phyloP scores from a whole-genome alignment of 371 early-diverging fungal genomes.

The Lichtheimia ramosa region DNA sequence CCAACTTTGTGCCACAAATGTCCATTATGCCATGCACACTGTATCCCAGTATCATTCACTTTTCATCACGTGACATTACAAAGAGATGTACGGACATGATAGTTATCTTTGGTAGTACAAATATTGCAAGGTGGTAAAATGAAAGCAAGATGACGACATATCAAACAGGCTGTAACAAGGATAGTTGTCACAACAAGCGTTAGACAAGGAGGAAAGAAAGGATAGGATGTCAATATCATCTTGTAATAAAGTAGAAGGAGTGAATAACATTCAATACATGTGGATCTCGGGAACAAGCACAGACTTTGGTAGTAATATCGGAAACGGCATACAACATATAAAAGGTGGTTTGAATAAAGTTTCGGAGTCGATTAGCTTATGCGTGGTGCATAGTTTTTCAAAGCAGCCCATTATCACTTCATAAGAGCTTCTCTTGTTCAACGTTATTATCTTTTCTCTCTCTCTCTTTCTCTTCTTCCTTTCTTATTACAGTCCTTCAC shows the following conservation, averaged over 20 bases:
- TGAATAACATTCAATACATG: neutral
- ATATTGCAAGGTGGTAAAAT: neutral
- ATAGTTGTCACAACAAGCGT: neutral
- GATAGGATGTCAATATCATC: neutral
- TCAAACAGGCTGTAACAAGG: neutral
- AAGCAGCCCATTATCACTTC: no score
- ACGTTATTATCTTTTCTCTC: neutral
- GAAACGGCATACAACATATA: neutral
- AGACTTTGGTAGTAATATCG: neutral
- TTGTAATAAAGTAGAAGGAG: neutral
- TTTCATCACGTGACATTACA: neutral
- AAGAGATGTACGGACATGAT: neutral
- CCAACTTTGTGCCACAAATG: no score
- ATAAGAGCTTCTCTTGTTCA: neutral
- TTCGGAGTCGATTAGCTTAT: no score
- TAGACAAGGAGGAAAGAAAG: neutral
- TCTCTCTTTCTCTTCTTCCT: neutral
- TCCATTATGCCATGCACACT: no score
- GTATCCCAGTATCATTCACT: neutral
- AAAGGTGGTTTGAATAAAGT: no score
- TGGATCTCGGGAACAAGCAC: neutral
- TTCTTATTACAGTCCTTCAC: neutral
- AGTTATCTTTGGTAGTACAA: neutral
- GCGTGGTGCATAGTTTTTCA: no score
- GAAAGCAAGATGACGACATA: conserved; percentile 4